Evolutionary conservation across 2,329 filamentous ascomycete species (phyloP), one percentile per base, ranked within the genome.

Genomic region (Xylariaceae sp.): DNA sequence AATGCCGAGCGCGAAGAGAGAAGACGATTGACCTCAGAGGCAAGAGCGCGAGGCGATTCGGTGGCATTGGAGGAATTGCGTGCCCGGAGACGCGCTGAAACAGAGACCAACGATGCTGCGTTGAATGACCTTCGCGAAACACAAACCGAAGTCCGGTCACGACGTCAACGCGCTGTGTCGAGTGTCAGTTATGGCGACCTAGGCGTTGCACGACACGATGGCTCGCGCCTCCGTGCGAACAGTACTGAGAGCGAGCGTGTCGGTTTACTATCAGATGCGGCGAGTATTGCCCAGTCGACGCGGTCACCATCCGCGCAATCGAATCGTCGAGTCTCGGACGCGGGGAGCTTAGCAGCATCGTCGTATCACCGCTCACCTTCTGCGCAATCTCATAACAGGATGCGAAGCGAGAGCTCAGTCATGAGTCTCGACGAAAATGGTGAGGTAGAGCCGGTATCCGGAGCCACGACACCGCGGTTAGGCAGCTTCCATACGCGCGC

Each of bases 111-210:
- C 53, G 66, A 72, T 19, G 73, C 73, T 34, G 79, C 79, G n/a
- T 77, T 89, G 41, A 80, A 86, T 31, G 82, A 83, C 12, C 71
- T 84, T 34, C 77, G 83, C 16, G 69, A 71, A n/a, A 72, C 78
- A 33, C 80, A 84, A 55, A 76, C 79, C 10, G 75, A 79, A 10
- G 72, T 83, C 41, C 82, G 81, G 63, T 76, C 79, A 13, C 76
- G 77, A 55, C 78, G 88, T 16, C 81, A 87, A 51, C 78, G 86
- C 22, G 79, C 87, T 14, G 84, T 90, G 3, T 89, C 87, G 42
- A 86, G 84, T 50, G 89, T 94, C 16, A 84, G 84, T 41, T 94
- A 94, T 61, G 87, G 81, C 10, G 87, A 89, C 40, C 69, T 94
- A 5, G 89, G 89, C 33, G 81, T 92, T 13, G 88, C 87, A 1